Evolutionary conservation across 2,329 filamentous ascomycete genomes (phyloP).

Genomic region (Grosmannia clavigera): DNA sequence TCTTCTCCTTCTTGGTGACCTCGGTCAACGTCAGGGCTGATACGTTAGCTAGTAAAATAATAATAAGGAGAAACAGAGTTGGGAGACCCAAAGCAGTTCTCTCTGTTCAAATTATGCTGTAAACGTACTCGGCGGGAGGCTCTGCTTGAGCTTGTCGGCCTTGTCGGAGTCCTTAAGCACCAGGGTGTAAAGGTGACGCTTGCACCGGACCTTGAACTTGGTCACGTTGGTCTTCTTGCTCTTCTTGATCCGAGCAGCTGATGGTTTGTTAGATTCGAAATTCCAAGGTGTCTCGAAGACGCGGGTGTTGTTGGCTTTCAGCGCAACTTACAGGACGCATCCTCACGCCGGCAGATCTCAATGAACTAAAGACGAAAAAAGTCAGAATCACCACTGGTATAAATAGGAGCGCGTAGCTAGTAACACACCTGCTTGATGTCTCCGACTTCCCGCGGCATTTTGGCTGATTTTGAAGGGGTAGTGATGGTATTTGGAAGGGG

Average conservation of each 20-base stretch:
- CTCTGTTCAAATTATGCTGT: not conserved
- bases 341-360: conserved; percentile 99
- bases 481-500: conserved; percentile 15
- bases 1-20: conserved; percentile 48
- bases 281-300: not conserved
- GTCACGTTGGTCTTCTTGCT: conserved; percentile 80
- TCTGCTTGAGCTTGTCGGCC: conserved; percentile 99
- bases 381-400: not conserved
- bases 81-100: not conserved
- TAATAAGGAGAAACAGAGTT: not conserved
- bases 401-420: not conserved
- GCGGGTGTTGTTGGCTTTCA: not conserved
- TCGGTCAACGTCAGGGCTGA: conserved; percentile 41
- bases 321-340: conserved; percentile 83
- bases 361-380: conserved; percentile 64
- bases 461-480: conserved; percentile 35
- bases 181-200: conserved; percentile 91
- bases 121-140: conserved; percentile 83
- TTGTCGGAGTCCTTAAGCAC: conserved; percentile 98
- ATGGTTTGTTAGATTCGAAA: conserved; percentile 18
- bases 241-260: conserved; percentile 91
- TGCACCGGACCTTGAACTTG: conserved; percentile 99
- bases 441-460: conserved; percentile 94
- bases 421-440: conserved; percentile 77
- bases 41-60: not conserved